Evolutionary conservation across 1,139 yeast species (phyloP).

Genomic region (Geotrichum australiense): DNA sequence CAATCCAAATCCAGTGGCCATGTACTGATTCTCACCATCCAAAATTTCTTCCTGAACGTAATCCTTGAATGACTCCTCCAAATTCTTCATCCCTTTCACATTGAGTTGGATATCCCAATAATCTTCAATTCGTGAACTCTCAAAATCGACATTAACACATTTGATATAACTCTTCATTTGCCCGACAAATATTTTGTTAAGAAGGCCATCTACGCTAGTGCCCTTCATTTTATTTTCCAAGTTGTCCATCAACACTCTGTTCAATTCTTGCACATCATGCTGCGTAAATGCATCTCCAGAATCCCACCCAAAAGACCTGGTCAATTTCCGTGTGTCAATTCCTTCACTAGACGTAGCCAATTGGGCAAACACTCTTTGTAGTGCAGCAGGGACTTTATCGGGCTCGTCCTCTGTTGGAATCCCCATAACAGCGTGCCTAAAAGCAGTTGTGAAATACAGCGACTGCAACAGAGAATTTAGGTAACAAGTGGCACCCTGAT

Average conservation of each 20-base stretch:
- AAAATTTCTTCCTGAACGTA: slow-evolving; percentile 84
- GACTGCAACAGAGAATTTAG: slow-evolving; percentile 87
- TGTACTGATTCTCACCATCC: slow-evolving; percentile 93
- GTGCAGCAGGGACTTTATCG: slow-evolving; percentile 66
- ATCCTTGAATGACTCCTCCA: slow-evolving; percentile 72
- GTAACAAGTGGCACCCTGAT: slow-evolving; percentile 98
- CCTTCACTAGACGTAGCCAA: slow-evolving; percentile 67
- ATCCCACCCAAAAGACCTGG: slow-evolving; percentile 97
- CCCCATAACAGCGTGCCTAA: slow-evolving; percentile 78
- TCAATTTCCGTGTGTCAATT: slow-evolving; percentile 77
- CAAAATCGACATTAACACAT: slow-evolving; percentile 92
- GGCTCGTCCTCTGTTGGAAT: slow-evolving; percentile 67
- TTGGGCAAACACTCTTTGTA: slow-evolving; percentile 80
- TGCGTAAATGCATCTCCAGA: slow-evolving; percentile 93
- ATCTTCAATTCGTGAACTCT: slow-evolving; percentile 86
- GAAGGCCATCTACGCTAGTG: slow-evolving; percentile 68
- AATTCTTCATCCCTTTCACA: slow-evolving; percentile 72
- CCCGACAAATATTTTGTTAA: slow-evolving; percentile 86
- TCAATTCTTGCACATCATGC: slow-evolving; percentile 95
- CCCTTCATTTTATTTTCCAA: slow-evolving; percentile 90
- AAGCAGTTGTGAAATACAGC: slow-evolving; percentile 74
- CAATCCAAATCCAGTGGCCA: slow-evolving; percentile 84
- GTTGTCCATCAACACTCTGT: slow-evolving; percentile 91
- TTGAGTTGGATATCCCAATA: slow-evolving; percentile 97
- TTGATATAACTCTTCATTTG: slow-evolving; percentile 93